Evolutionary conservation across 768 basidiomycete genomes (phyloP).

Genomic region (Russula griseocarnosa): DNA sequence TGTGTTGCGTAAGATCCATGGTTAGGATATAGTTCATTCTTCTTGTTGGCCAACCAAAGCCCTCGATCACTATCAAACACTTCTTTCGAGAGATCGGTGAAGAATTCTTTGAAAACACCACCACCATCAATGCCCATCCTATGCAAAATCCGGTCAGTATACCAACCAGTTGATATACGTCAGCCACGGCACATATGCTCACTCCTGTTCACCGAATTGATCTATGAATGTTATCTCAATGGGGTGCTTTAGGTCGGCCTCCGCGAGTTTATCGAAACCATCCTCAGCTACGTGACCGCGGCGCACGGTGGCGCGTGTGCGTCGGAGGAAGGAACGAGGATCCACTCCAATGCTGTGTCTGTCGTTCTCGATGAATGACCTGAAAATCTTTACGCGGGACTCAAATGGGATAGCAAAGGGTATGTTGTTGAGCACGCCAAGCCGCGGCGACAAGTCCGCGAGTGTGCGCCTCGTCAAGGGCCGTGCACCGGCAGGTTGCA

Average conservation of each 20-base stretch:
- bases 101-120: conserved; percentile 96
- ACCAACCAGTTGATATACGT: neutral
- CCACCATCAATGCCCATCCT: conserved; percentile 95
- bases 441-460: conserved; percentile 72
- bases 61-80: conserved; percentile 94
- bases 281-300: conserved; percentile 81
- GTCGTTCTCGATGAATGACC: conserved; percentile 75
- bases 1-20: conserved; percentile 90
- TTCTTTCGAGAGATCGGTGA: conserved; percentile 88
- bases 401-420: conserved; percentile 95
- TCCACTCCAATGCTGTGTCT: conserved; percentile 31
- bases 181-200: conserved; percentile 33
- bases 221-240: conserved; percentile 92
- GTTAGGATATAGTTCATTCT: conserved; percentile 94
- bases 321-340: conserved; percentile 20
- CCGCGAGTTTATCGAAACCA: conserved; percentile 79
- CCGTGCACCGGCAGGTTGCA: conserved; percentile 32
- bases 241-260: conserved; percentile 73
- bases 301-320: conserved; percentile 51
- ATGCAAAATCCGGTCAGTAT: conserved; percentile 21
- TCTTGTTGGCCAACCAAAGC: conserved; percentile 85
- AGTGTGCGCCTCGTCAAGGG: conserved; percentile 62
- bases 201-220: conserved; percentile 84
- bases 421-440: conserved; percentile 91
- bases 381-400: conserved; percentile 84